Base-by-base conservation (phyloP, 2,329 filamentous ascomycete species). In the Xylariaceae sp. region DNA sequence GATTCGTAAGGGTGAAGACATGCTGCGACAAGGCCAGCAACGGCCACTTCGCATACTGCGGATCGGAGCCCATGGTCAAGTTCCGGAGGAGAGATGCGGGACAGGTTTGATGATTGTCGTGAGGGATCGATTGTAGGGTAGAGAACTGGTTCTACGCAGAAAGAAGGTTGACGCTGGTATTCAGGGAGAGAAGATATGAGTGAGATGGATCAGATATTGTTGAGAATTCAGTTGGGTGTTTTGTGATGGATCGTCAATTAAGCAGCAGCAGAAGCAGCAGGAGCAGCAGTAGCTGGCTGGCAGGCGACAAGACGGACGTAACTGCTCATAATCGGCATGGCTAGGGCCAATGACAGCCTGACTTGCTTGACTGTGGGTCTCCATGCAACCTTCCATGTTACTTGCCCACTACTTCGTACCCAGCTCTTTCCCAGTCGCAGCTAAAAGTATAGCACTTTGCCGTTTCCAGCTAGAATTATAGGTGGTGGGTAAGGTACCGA, bases 1-100 rank as follows among this genome's bases (percentile, higher is more conserved):
- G 81, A 68, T 91, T 91, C 64, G 86, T 89, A 72, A 93, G 79
- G 64, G 85, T 85, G 74, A 93, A 93, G 70, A 93, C 87, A 66
- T 90, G 83, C 74, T 93, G 88, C 52, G 86, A 80, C 61, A 94
- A 79, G 58, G 86, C 80, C 65, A 93, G 81, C 68, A 89, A 76
- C 51, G 88, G 88, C 74, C 86, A 92, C 70, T 88, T 88, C 61
- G 86, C 84, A 72, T 91, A 91, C 69, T 90, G 88, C 57, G 86
- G 86, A 71, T 93, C 88, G 64, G 87, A 79, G 61, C 82, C 82
- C 82, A 85, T 90, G 74, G 72, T 79, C n/a, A 27, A 34, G 11
- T 16, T 36, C 22, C n/a, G 21, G 21, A 34, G 36, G 12, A 27
- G 12, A 37, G 10, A 22, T 4, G 29, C 7, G 8, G 39, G n/a